These are phyloP conservation scores for Xanthoparmelia taractica DNA, from an alignment of 495 filamentous ascomycete species.

Conservation along the genomic window DNA sequence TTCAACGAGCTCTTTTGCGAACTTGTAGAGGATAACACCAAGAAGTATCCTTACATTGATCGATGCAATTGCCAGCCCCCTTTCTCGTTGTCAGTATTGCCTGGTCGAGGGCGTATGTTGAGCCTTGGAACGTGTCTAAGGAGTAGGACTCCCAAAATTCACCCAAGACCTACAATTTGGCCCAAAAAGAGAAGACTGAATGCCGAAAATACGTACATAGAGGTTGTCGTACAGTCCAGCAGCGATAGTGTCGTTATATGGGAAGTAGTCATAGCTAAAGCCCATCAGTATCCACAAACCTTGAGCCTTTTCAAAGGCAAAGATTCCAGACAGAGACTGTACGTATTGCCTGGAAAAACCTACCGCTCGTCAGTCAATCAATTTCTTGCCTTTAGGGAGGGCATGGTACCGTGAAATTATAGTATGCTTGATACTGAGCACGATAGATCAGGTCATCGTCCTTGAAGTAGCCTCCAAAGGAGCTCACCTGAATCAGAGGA, in stretches of 20 bases:
- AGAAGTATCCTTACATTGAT: conserved; percentile 30
- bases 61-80: conserved; percentile 53
- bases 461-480: background rate
- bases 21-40: background rate
- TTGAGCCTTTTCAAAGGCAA: background rate
- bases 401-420: conserved; percentile 50
- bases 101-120: background rate
- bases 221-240: conserved; percentile 41
- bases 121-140: background rate
- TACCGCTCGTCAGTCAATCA: background rate
- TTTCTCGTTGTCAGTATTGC: background rate
- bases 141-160: background rate
- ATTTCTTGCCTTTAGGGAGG: background rate
- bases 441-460: background rate
- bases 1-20: background rate
- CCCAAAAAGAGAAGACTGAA: too few species aligned
- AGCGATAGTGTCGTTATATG: conserved; percentile 51
- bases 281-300: background rate
- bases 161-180: background rate
- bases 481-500: conserved; percentile 49
- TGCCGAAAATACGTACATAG: conserved; percentile 22
- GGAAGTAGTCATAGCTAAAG: conserved; percentile 41
- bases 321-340: conserved; percentile 25
- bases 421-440: conserved; percentile 48
- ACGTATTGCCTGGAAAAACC: conserved; percentile 53